Evolutionary conservation across 345 rosid species (phyloP), one percentile per base, ranked within the genome.

Genomic region (Corchorus olitorius): DNA sequence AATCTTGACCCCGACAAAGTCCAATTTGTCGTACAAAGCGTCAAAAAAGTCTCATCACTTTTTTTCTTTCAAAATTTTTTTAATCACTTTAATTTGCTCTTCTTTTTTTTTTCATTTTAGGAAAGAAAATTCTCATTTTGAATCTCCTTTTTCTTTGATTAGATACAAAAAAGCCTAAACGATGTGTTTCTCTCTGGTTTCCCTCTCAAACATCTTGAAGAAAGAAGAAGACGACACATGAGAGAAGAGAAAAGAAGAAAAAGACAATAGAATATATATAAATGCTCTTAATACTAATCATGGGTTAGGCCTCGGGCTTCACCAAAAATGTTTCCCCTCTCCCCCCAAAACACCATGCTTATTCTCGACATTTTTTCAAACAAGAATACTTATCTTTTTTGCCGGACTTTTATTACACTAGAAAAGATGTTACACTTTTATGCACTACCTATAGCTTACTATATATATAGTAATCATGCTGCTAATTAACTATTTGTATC

Each of bases 401-500:
- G 55, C 55, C 19, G 2, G n/a, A 70, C 74, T 70, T 53, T 54
- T 70, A 62, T 54, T 70, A 62, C 74, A n/a, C 37, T 54, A 35
- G 58, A 52, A 70, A 70, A 70, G 74, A 52, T 53, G 61, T 70
- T 53, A 53, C 61, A 35, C 74, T 70, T 70, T 70, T 52, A 20
- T 15, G 70, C 34, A n/a, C 70, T n/a, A 9, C 13, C 48, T 43
- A 50, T 39, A 39, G 43, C 43, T 39, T 3, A 6, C 43, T 39
- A 39, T 4, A 3, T 39, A 39, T 39, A 39, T 39, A 27, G 27
- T 27, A 39, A 39, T 19, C 2, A 9, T 16, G 19, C 11, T 65
- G 46, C 17, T 20, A n/a, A n/a, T n/a, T 33, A 50, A 33, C 61
- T 10, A 17, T 70, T 13, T 20, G 56, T 48, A 35, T 59, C 27